Evolutionary conservation across 495 filamentous ascomycete genomes (phyloP), one percentile per base, ranked within the genome.

Genomic region (Annulohypoxylon nitens): DNA sequence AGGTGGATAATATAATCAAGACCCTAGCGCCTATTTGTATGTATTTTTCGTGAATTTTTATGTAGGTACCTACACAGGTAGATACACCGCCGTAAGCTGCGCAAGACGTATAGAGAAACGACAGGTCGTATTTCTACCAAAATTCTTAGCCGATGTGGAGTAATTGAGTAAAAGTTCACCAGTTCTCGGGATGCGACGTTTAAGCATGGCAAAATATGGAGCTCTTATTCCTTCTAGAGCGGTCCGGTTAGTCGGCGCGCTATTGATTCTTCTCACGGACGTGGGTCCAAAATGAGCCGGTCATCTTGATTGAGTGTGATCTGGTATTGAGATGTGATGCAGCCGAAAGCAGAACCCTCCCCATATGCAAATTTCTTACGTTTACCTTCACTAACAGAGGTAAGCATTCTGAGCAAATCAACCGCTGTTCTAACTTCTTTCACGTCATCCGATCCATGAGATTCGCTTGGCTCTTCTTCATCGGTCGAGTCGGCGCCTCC

Each of bases 201-300:
- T n/a, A 39, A 20, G 43, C 14, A 51, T 67, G 41, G 64, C 54
- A 47, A 47, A 26, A 30, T 23, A 67, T 67, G 64, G 39, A 39
- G 41, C 23, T 36, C 43, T 3, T 39, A 51, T 53, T 50, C n/a
- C n/a, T 18, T 41, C 57, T 53, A 59, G 70, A 14, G 60, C 70
- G 70, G 64, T 41, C 70, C 70, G 70, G 59, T 26, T 53, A 23
- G 34, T 67, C 43, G 25, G 51, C 57, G 53, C 33, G n/a, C 53
- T 34, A 48, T 43, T 54, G 51, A 14, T 59, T 54, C 25, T 55
- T 33, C 12, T 57, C 9, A 58, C 20, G 36, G 33, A 0, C 20
- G 33, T 33, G 36, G 11, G 9, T 30, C 20, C 41, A 47, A 43
- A 43, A 47, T 26, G 20, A 9, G 0, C n/a, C n/a, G 12, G 30